Base-by-base conservation (phyloP, 768 basidiomycete genomes). In the Trametes meyenii region DNA sequence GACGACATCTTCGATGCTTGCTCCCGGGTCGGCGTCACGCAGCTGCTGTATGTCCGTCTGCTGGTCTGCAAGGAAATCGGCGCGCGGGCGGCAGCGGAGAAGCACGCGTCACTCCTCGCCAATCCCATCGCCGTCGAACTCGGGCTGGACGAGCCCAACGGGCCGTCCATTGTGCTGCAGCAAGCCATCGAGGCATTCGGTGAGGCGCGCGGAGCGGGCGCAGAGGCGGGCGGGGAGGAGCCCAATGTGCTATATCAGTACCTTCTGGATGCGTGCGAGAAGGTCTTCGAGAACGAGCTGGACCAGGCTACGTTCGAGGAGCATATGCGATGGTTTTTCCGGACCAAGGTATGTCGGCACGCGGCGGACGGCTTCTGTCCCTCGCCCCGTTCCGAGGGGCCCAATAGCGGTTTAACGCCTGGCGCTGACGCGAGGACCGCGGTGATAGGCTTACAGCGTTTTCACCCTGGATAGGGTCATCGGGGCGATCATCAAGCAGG, bases 381-480 rank as follows among this genome's bases (percentile, higher is more conserved):
- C 13, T 48, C 33, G 42, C 48, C 40, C 50, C 36, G 43, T 21
- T 21, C 40, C 57, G 49, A 16, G 48, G 26, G 61, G 19, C 42
- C 43, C 43, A 57, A 55, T 63, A 21, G 55, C 44, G n/a, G n/a
- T 19, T 26, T 24, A 48, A 40, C 29, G 40, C 73, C 73, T 73
- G 8, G 12, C 75, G 79, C 67, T 55, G 53, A 58, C 61, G 38
- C 65, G 24, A 45, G 29, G 42, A 33, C 19, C 57, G 43, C 21
- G 45, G 23, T 40, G 49, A 56, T 78, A 96, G 87, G 95, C 94
- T 4, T 98, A 94, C 76, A 83, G 88, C 55, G 76, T 96, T 66
- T 98, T 96, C 75, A 98, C 97, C 1, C 72, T 99, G 69, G 97
- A 99, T 80, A 94, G 96, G 75, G 77, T 97, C 48, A 87, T 98